Evolutionary conservation across 2,329 filamentous ascomycete genomes (phyloP).

Genomic region (Stenocarpella maydis): DNA sequence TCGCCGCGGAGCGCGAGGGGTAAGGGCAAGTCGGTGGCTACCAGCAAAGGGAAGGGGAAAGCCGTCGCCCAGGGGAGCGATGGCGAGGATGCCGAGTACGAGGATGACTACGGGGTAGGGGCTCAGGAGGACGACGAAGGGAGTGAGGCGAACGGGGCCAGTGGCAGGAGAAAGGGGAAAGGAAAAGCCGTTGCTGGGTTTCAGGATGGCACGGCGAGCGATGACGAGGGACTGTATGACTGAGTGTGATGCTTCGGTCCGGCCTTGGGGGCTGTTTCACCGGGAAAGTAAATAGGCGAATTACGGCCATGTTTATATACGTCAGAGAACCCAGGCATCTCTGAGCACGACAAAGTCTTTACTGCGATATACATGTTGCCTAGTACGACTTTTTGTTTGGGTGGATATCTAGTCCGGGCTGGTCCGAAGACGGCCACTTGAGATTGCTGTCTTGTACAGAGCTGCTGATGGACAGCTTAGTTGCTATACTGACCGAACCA

Average conservation of each 20-base stretch:
- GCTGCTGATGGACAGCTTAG: background rate
- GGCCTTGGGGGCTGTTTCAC: background rate
- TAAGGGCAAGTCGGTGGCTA: slow-evolving; percentile 45
- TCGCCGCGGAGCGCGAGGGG: slow-evolving; percentile 43
- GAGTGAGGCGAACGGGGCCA: slow-evolving; percentile 39
- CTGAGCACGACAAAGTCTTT: background rate
- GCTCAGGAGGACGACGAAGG: slow-evolving; percentile 39
- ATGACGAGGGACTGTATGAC: slow-evolving; percentile 64
- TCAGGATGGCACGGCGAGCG: slow-evolving; percentile 61
- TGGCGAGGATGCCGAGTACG: slow-evolving; percentile 47
- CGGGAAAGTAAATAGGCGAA: slow-evolving; percentile 1
- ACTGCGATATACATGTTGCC: background rate
- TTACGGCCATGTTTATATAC: background rate
- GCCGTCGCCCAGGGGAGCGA: slow-evolving; percentile 50
- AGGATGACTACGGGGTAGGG: slow-evolving; percentile 43
- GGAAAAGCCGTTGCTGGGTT: slow-evolving; percentile 63
- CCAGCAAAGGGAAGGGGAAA: slow-evolving; percentile 47
- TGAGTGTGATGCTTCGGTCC: slow-evolving; percentile 42
- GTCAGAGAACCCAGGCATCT: too few species aligned
- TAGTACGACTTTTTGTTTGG: background rate
- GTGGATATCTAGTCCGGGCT: background rate
- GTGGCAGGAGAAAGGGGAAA: slow-evolving; percentile 57
- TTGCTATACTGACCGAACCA: too few species aligned
- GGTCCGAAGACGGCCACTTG: too few species aligned
- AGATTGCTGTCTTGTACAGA: background rate